These are phyloP conservation scores for Hypoxylon fuscum DNA, from an alignment of 495 filamentous ascomycete species.

Conservation along the genomic window DNA sequence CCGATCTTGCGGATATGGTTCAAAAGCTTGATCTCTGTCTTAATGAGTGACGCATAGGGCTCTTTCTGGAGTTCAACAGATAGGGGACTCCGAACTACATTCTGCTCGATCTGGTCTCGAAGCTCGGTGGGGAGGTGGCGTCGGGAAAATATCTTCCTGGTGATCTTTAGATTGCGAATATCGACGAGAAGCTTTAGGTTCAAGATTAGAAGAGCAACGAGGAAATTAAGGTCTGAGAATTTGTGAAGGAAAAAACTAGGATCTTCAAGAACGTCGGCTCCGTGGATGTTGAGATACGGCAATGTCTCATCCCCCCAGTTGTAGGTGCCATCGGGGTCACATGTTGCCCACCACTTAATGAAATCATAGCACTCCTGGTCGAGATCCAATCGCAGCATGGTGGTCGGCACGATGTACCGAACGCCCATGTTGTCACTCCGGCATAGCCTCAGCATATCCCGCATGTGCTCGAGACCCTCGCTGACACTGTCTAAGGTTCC, in stretches of 20 bases:
- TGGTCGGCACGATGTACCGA: constrained; percentile 49
- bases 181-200: constrained; percentile 52
- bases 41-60: constrained; percentile 5
- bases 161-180: constrained; percentile 42
- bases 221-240: constrained; percentile 31
- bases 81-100: constrained; percentile 31
- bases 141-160: constrained; percentile 31
- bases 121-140: constrained; percentile 31
- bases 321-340: constrained; percentile 38
- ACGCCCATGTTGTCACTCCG: constrained; percentile 58
- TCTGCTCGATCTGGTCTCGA: constrained; percentile 31
- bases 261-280: constrained; percentile 50
- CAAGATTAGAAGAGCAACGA: constrained; percentile 46
- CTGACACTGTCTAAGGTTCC: constrained; percentile 48
- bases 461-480: constrained; percentile 46
- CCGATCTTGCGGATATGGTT: constrained; percentile 41
- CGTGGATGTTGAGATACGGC: constrained; percentile 47
- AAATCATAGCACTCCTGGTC: constrained; percentile 68
- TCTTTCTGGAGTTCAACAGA: constrained; percentile 22
- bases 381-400: constrained; percentile 56
- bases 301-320: constrained; percentile 49
- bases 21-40: constrained; percentile 30
- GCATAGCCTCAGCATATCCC: constrained; percentile 53
- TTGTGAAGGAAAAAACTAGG: constrained; percentile 19
- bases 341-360: constrained; percentile 57